phyloP scores from a whole-genome alignment of 768 basidiomycete species.

The Russula earlei region DNA sequence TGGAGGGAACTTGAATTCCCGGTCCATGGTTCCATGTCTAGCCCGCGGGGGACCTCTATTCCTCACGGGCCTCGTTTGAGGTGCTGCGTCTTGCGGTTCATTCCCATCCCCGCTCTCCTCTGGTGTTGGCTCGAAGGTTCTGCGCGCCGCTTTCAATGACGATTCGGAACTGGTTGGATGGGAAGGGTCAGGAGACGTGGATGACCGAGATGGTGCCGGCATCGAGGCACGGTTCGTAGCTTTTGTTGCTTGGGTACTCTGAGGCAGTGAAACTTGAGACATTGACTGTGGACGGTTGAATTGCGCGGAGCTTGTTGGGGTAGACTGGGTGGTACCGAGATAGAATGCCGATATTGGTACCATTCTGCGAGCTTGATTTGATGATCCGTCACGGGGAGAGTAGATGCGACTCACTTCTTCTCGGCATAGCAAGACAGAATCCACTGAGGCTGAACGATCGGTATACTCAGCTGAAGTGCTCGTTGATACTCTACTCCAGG shows the following conservation, averaged over 20 bases:
- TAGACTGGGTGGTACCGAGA: conserved; percentile 54
- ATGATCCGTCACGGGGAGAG: background rate
- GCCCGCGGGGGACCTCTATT: conserved; percentile 19
- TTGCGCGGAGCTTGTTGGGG: conserved; percentile 32
- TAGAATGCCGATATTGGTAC: conserved; percentile 77
- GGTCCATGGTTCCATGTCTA: conserved; percentile 69
- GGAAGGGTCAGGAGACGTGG: conserved; percentile 32
- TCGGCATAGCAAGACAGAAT: conserved; percentile 81
- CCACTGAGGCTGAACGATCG: conserved; percentile 93
- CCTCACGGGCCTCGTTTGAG: conserved; percentile 17
- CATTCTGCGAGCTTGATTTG: conserved; percentile 45
- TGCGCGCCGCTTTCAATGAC: conserved; percentile 12
- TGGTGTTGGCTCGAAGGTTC: conserved; percentile 40
- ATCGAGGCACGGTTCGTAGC: conserved; percentile 55
- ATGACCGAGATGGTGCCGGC: conserved; percentile 45
- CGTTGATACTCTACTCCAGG: conserved; percentile 89
- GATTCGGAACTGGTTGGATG: conserved; percentile 29
- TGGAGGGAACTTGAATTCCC: conserved; percentile 60
- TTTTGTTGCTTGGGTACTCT: conserved; percentile 25
- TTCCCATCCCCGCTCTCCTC: conserved; percentile 39
- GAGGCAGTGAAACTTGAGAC: conserved; percentile 53
- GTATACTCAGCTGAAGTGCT: conserved; percentile 89
- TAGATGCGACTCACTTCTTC: conserved; percentile 49
- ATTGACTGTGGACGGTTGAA: conserved; percentile 62
- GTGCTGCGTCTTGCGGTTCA: conserved; percentile 23